Base-by-base conservation (phyloP, 73 alveolate species). In the Symbiodinium pilosum region DNA sequence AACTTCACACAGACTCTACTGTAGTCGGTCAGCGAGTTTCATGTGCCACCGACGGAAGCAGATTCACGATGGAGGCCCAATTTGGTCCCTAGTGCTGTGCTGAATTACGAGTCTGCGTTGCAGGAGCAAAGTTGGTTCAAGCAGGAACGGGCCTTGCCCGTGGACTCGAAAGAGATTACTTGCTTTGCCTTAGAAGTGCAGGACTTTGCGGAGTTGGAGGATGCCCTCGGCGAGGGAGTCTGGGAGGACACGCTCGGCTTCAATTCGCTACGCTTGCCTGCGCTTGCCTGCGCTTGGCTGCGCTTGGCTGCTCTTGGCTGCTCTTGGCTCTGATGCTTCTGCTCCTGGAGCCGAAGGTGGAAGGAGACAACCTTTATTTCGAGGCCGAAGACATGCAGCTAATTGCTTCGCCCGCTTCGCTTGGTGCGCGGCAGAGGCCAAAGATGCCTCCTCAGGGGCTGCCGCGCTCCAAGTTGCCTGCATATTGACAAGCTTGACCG, bases 161-260 rank as follows among this genome's bases (percentile, higher is more conserved):
- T n/a, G n/a, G n/a, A n/a, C n/a, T n/a, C n/a, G n/a, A n/a, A n/a
- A n/a, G n/a, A n/a, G n/a, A n/a, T n/a, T n/a, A n/a, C n/a, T n/a
- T n/a, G n/a, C n/a, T n/a, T 52, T 28, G 41, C 83, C 38, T 4
- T 24, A n/a, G n/a, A n/a, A n/a, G 30, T 12, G 24, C 71, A 91
- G 88, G 97, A 91, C 52, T 91, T 91, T 77, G 42, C 83, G 5
- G 39, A 11, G 81, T 40, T 91, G 41, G 88, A 71, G 88, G 43
- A 68, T 64, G 51, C 89, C 41, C 38, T 91, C 54, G 88, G 42
- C 8, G 97, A 68, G 18, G 97, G 52, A 5, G 41, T 21, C 14
- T 91, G 97, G 97, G 97, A 91, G 96, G 96, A n/a, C n/a, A n/a
- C n/a, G n/a, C n/a, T n/a, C n/a, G n/a, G n/a, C n/a, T n/a, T n/a